These are phyloP conservation scores for Andrographis paniculata DNA, from an alignment of 305 asterid genomes.

Conservation along the genomic window DNA sequence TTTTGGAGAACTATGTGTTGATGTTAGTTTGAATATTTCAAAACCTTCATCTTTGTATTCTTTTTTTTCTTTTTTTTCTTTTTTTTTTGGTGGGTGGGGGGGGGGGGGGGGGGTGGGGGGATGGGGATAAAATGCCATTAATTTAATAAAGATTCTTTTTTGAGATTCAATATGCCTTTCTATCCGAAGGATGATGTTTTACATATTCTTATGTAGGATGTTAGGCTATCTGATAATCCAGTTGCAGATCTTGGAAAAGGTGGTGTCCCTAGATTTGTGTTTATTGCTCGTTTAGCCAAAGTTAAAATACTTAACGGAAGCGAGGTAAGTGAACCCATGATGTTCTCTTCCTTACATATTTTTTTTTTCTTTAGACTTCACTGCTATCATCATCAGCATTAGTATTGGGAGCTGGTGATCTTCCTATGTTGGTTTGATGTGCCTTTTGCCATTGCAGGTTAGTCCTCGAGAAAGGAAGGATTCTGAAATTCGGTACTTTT, in stretches of 20 bases:
- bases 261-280: conserved; percentile 75
- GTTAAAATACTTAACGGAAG: conserved; percentile 72
- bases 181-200: conserved; percentile 5
- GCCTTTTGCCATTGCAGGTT: conserved; percentile 43
- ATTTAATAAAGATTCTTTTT: conserved; percentile 2
- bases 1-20: conserved; percentile 8
- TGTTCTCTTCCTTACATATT: background rate
- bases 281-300: conserved; percentile 75
- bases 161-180: conserved; percentile 7
- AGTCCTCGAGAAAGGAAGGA: conserved; percentile 86
- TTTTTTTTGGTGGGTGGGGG: too few relatives aligned
- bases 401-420: background rate
- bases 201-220: conserved; percentile 48
- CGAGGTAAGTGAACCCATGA: conserved; percentile 53
- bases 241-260: conserved; percentile 67
- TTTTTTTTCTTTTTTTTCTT: background rate
- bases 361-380: conserved; percentile 1
- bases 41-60: background rate
- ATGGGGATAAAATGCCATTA: too few relatives aligned
- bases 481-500: conserved; percentile 84
- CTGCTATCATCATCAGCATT: background rate
- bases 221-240: conserved; percentile 86
- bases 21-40: conserved; percentile 1
- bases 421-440: conserved; percentile 16
- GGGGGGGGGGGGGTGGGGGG: too few relatives aligned